Evolutionary conservation across 345 rosid species (phyloP).

Genomic region (Durio zibethinus): DNA sequence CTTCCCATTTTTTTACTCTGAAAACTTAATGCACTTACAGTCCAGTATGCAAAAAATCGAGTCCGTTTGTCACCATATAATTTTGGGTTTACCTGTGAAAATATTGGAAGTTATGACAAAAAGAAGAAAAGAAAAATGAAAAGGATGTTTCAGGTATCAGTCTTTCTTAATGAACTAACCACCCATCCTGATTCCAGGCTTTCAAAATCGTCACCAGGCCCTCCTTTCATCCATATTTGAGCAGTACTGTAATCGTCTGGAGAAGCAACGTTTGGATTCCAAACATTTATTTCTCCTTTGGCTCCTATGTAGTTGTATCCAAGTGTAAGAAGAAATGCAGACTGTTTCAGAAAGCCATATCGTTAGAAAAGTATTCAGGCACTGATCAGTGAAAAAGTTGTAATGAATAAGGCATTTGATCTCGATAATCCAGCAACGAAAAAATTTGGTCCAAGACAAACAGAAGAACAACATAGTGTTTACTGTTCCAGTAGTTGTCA

Average conservation of each 20-base stretch:
- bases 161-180: slow-evolving; percentile 35
- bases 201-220: slow-evolving; percentile 27
- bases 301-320: slow-evolving; percentile 44
- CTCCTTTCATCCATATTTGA: slow-evolving; percentile 44
- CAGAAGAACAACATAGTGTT: no score
- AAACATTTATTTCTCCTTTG: slow-evolving; percentile 38
- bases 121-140: slow-evolving; percentile 9
- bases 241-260: slow-evolving; percentile 31
- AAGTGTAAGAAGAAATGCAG: slow-evolving; percentile 21
- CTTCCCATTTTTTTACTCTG: neutral
- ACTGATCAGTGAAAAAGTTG: neutral
- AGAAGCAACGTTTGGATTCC: slow-evolving; percentile 40
- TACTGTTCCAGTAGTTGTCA: no score
- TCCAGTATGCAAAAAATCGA: slow-evolving; percentile 6
- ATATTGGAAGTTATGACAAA: neutral
- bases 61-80: neutral
- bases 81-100: slow-evolving; percentile 1
- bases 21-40: neutral
- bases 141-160: slow-evolving; percentile 24
- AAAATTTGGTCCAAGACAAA: no score
- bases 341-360: slow-evolving; percentile 23
- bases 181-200: slow-evolving; percentile 52
- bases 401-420: no score
- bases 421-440: no score
- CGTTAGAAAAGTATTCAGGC: neutral